These are phyloP conservation scores for Liquidambar formosana DNA, from an alignment of 164 flowering plant species.

Conservation along the genomic window DNA sequence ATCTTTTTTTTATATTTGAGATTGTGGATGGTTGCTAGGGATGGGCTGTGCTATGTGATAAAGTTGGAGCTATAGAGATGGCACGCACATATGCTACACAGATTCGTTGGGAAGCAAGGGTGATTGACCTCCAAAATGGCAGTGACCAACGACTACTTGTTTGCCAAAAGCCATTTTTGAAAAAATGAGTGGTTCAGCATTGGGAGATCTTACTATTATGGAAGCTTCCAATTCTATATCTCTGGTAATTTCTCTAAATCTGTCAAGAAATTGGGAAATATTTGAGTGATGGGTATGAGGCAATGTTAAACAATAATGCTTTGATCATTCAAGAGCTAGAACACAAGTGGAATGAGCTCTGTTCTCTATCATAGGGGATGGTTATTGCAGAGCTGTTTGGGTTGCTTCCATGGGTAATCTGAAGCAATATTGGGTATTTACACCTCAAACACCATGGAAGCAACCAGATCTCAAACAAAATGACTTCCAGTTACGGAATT, in stretches of 20 bases:
- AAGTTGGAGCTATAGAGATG: conserved; percentile 65
- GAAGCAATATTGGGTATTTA: no score
- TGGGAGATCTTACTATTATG: conserved; percentile 1
- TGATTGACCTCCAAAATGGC: conserved; percentile 82
- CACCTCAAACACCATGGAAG: no score
- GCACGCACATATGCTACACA: conserved; percentile 70
- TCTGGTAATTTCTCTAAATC: conserved; percentile 18
- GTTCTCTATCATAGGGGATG: not conserved
- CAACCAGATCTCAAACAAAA: no score
- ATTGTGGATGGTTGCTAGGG: conserved; percentile 49
- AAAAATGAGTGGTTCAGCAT: conserved; percentile 48
- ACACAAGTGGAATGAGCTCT: not conserved
- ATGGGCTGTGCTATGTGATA: conserved; percentile 82
- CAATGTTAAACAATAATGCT: no score
- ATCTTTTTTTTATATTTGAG: conserved; percentile 1
- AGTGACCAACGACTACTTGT: conserved; percentile 87
- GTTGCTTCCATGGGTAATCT: not conserved
- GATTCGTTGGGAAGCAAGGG: conserved; percentile 92
- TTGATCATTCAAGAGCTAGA: not conserved
- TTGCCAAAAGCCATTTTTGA: conserved; percentile 91
- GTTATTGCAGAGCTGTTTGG: not conserved
- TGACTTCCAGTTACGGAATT: no score
- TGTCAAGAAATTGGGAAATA: not conserved
- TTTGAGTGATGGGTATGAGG: no score
- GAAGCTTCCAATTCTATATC: conserved; percentile 5